Conservation (phyloP, 2,329 filamentous ascomycete species). For the Gliomastix tumulicola region DNA sequence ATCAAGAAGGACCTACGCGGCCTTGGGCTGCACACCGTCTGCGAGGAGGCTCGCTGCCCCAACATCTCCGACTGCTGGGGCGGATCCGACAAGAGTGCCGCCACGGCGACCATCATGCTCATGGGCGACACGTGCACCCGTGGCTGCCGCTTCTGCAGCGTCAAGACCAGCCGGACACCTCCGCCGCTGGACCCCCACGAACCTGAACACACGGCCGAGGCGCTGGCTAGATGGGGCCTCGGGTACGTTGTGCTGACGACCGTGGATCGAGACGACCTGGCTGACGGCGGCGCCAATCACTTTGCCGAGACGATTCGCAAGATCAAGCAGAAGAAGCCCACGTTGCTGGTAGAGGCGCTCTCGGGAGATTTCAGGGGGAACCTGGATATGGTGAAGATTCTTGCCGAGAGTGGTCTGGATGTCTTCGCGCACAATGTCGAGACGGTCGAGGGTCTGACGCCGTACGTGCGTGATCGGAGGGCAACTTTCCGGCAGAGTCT, state of each 20-base stretch:
- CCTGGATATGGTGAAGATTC: conserved; percentile 75
- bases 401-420: conserved; percentile 83
- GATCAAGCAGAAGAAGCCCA: conserved; percentile 79
- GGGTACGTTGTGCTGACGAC: conserved; percentile 93
- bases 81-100: conserved; percentile 77
- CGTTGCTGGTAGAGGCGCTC: conserved; percentile 73
- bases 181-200: conserved; percentile 88
- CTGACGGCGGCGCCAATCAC: conserved; percentile 81
- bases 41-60: conserved; percentile 93
- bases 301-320: conserved; percentile 91
- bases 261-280: conserved; percentile 89
- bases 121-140: conserved; percentile 98
- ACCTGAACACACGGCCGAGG: conserved; percentile 94
- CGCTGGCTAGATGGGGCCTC: conserved; percentile 83
- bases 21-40: conserved; percentile 87
- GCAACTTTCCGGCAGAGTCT: conserved; percentile 86
- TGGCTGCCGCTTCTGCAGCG: conserved; percentile 93
- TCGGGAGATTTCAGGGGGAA: conserved; percentile 86
- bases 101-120: conserved; percentile 97
- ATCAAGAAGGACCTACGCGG: conserved; percentile 92
- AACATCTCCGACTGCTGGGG: conserved; percentile 99
- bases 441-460: conserved; percentile 85
- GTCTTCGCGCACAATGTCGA: conserved; percentile 98
- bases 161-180: conserved; percentile 76
- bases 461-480: conserved; percentile 80